Evolutionary conservation across 805 yeast species (phyloP), one percentile per base, ranked within the genome.

Genomic region (Candida boleticola): DNA sequence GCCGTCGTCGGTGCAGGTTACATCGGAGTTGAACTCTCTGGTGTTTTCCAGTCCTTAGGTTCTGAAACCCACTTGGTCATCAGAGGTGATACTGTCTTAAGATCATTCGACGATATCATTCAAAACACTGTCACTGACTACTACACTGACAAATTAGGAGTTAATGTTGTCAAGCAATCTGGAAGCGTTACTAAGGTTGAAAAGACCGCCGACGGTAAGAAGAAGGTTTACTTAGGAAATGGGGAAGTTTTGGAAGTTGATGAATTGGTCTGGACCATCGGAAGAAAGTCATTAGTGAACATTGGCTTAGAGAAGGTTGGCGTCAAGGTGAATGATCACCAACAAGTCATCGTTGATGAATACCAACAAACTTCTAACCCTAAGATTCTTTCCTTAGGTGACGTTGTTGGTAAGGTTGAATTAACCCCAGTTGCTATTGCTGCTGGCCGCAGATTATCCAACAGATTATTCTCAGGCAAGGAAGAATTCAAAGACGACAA

Each of bases 361-460:
- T 92, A 70, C 66, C 98, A 93, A 74, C 79, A 81, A 58, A 85
- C 97, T 6, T 73, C 79, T 39, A 77, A 85, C 49, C 70, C 78
- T 42, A 76, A 80, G 61, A 74, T 93, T 49, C 88, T 76, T 61
- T 84, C 99, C 1, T 71, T 93, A 36, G 99, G 99, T 58, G 99
- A 93, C 63, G 95, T 92, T 46, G 85, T 87, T 34, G 97, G 97
- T 48, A 82, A 85, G 23, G 85, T 87, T 35, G 98, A 93, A 71
- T 77, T 93, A 55, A 93, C 99, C 2, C 99, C 99, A 6, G 97
- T 89, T 34, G 99, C 99, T 29, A 93, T 93, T 69, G 97, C 99
- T 29, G 90, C 99, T 7, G 99, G 99, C 47, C 83, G 99, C 67
- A 87, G 81, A 63, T 76, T 93, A 52, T 80, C 97, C 22, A 90